Percentiles rank a stretch among this genome's conserved stretches.
Evolutionary conservation across 208 protist species (phyloP).

Genomic region (Acanthamoeba lenticulata): DNA sequence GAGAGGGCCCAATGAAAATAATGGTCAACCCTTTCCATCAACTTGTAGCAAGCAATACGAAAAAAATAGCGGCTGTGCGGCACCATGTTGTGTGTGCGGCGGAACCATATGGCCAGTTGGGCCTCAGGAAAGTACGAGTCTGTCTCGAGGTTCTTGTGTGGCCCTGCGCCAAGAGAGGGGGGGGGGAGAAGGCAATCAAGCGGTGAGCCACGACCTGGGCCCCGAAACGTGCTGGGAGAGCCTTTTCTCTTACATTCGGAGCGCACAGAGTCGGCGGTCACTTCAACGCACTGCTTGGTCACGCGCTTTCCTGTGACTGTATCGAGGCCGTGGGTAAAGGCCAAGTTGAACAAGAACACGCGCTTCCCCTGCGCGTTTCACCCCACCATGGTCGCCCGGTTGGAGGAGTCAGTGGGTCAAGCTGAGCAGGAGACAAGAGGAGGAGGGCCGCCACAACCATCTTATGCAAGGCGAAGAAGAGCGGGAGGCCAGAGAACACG

Average conservation of each 20-base stretch:
- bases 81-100: neutral
- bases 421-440: no score
- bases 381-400: no score
- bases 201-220: no score
- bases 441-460: no score
- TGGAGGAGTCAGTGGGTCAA: no score
- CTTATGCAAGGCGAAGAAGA: constrained; percentile 62
- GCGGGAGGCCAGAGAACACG: constrained; percentile 54
- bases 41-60: neutral
- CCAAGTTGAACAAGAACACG: neutral
- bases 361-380: neutral
- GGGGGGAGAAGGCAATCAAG: no score
- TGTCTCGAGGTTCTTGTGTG: no score
- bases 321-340: neutral
- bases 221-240: no score
- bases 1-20: neutral
- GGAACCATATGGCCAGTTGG: neutral
- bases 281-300: neutral
- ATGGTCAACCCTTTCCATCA: no score
- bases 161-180: no score
- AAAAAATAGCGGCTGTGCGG: neutral
- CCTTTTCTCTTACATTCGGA: no score
- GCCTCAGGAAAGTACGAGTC: constrained; percentile 7
- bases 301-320: neutral
- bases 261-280: neutral